Conservation (phyloP, 1,139 yeast species). For the Tardiomyces digboiensis region DNA sequence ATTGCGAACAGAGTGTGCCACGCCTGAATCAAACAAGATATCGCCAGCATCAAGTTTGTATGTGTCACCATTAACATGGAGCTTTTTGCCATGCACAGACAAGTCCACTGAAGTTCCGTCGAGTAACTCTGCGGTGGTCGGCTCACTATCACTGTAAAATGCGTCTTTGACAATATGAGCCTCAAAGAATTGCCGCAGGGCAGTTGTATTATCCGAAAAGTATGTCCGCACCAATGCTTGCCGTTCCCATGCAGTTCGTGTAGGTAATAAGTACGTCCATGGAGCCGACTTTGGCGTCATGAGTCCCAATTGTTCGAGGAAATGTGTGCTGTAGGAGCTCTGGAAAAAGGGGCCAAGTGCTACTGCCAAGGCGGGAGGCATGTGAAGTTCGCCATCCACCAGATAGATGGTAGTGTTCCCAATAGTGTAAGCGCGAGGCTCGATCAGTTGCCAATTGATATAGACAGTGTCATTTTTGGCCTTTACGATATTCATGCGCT, state of each 20-base stretch:
- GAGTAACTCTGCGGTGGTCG: slow-evolving; percentile 16
- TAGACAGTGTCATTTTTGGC: slow-evolving; percentile 27
- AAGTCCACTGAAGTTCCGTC: slow-evolving; percentile 30
- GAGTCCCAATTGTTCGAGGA: slow-evolving; percentile 41
- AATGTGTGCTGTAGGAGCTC: slow-evolving; percentile 42
- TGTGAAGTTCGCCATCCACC: slow-evolving; percentile 46
- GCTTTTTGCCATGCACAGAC: slow-evolving; percentile 2
- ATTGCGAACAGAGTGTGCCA: slow-evolving; percentile 58
- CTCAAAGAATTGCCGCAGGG: slow-evolving; percentile 43
- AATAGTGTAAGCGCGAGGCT: slow-evolving; percentile 32
- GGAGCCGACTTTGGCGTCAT: slow-evolving; percentile 43
- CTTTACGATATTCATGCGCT: slow-evolving; percentile 17
- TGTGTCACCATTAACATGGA: slow-evolving; percentile 18
- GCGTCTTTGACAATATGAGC: slow-evolving; percentile 54
- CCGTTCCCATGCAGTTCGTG: slow-evolving; percentile 64
- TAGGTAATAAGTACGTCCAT: slow-evolving; percentile 73
- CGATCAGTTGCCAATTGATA: slow-evolving; percentile 35
- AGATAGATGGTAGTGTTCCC: slow-evolving; percentile 58
- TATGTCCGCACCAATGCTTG: slow-evolving; percentile 55
- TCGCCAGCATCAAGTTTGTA: slow-evolving; percentile 41
- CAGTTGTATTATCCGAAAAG: slow-evolving; percentile 41
- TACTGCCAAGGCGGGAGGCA: slow-evolving; percentile 43
- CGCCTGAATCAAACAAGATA: slow-evolving; percentile 75
- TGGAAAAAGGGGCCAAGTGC: slow-evolving; percentile 47
- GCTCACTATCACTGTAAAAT: slow-evolving; percentile 54